These are phyloP conservation scores for Thymus quinquecostatus DNA, from an alignment of 257 asterid species.

Conservation along the genomic window DNA sequence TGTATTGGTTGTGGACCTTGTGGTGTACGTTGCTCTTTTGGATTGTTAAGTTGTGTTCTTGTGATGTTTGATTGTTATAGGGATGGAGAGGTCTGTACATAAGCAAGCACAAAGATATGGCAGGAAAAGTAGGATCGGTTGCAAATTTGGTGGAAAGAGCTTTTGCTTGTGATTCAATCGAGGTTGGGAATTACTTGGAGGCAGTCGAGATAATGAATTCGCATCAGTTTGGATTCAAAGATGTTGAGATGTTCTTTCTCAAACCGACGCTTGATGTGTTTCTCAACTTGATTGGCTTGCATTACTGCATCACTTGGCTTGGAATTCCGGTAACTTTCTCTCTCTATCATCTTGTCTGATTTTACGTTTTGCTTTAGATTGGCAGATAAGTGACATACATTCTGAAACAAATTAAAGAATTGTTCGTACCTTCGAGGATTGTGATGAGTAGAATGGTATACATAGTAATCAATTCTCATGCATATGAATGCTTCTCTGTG, in stretches of 20 bases:
- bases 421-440: neutral
- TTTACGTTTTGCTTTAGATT: slow-evolving; percentile 4
- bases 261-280: slow-evolving; percentile 62
- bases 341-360: neutral
- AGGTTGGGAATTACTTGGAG: slow-evolving; percentile 69
- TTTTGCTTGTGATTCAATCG: slow-evolving; percentile 67
- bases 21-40: neutral
- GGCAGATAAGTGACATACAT: neutral
- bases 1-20: slow-evolving; percentile 20
- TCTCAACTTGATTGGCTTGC: slow-evolving; percentile 79
- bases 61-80: slow-evolving; percentile 36
- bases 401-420: neutral
- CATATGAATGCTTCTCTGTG: neutral
- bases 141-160: slow-evolving; percentile 50
- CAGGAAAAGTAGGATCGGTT: slow-evolving; percentile 49
- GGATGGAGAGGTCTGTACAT: slow-evolving; percentile 70
- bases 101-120: slow-evolving; percentile 70
- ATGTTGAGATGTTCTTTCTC: slow-evolving; percentile 65
- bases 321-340: slow-evolving; percentile 54
- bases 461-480: neutral
- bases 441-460: neutral
- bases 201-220: slow-evolving; percentile 57
- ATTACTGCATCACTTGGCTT: slow-evolving; percentile 73
- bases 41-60: neutral
- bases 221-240: slow-evolving; percentile 68